A percentile compares a stretch with the other conserved stretches of the same genome.
These are phyloP conservation scores for Bacterosira constricta DNA, from an alignment of 108 stramenopile species.

Conservation along the genomic window DNA sequence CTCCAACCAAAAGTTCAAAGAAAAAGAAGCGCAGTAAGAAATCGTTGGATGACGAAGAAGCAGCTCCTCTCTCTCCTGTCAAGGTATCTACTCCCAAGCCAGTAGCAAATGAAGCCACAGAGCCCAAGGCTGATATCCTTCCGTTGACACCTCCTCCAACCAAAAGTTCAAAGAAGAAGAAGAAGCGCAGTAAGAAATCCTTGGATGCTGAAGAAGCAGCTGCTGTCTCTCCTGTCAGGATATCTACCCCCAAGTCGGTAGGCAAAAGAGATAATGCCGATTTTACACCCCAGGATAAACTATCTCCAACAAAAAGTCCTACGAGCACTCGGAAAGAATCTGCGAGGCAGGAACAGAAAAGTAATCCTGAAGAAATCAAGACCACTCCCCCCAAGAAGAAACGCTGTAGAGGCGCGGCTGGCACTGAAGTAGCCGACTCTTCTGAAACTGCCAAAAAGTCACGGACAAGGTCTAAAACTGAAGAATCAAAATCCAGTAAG, in stretches of 20 bases:
- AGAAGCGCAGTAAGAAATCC: neutral
- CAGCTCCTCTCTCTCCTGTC: neutral
- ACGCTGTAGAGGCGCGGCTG: too few relatives aligned
- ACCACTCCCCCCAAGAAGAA: too few relatives aligned
- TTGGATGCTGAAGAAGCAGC: neutral
- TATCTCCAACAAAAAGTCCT: too few relatives aligned
- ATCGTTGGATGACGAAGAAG: slow-evolving; percentile 1
- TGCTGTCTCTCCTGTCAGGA: neutral
- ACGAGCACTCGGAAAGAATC: too few relatives aligned
- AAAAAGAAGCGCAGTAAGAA: neutral
- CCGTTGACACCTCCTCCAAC: neutral
- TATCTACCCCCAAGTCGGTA: neutral
- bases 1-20: slow-evolving; percentile 14
- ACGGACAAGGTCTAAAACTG: too few relatives aligned
- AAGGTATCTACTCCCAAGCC: neutral
- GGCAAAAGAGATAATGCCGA: too few relatives aligned
- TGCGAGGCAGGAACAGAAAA: too few relatives aligned
- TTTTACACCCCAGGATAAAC: too few relatives aligned
- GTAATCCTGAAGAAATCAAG: too few relatives aligned
- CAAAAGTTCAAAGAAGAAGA: slow-evolving; percentile 9
- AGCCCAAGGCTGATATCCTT: neutral
- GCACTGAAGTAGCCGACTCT: too few relatives aligned
- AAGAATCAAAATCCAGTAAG: too few relatives aligned
- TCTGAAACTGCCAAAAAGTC: too few relatives aligned
- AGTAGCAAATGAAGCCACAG: neutral